Conservation (phyloP, 1,139 yeast species). For the Sugiyamaella pinicola region DNA sequence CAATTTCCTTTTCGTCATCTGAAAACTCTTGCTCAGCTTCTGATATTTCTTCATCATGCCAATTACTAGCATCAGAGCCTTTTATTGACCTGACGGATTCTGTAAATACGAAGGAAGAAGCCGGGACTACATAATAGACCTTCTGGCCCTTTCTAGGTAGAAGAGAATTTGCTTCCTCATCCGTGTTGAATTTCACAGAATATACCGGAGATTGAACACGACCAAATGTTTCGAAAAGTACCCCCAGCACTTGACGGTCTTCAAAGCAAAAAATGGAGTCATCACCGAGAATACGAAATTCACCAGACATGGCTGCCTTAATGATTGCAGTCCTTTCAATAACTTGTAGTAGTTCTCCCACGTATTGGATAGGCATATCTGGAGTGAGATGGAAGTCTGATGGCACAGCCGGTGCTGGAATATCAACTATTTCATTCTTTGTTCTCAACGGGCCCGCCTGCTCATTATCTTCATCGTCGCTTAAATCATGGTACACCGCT, state of each 20-base stretch:
- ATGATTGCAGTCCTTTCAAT: slow-evolving; percentile 75
- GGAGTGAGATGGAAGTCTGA: slow-evolving; percentile 61
- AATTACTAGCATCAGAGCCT: slow-evolving; percentile 94
- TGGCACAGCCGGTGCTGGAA: slow-evolving; percentile 68
- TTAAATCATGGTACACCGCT: slow-evolving; percentile 24
- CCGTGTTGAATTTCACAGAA: slow-evolving; percentile 65
- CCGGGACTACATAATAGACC: slow-evolving; percentile 78
- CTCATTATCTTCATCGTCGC: slow-evolving; percentile 33
- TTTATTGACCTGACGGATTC: slow-evolving; percentile 66
- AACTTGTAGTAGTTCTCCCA: slow-evolving; percentile 71
- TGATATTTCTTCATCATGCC: slow-evolving; percentile 92
- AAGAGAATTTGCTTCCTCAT: slow-evolving; percentile 52
- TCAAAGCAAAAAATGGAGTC: slow-evolving; percentile 78
- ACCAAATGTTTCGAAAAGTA: slow-evolving; percentile 88
- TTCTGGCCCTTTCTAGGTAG: slow-evolving; percentile 55
- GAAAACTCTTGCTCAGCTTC: slow-evolving; percentile 93
- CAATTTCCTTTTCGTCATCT: slow-evolving; percentile 80
- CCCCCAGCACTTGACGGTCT: slow-evolving; percentile 75
- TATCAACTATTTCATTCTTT: slow-evolving; percentile 73
- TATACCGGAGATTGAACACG: slow-evolving; percentile 82
- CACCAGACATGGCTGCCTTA: slow-evolving; percentile 79
- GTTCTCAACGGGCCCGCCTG: slow-evolving; percentile 71
- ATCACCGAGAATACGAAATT: slow-evolving; percentile 78
- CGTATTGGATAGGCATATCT: slow-evolving; percentile 64
- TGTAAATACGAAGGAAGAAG: slow-evolving; percentile 77